These are phyloP conservation scores for Kwoniella heveanensis DNA, from an alignment of 768 basidiomycete species.

Conservation along the genomic window DNA sequence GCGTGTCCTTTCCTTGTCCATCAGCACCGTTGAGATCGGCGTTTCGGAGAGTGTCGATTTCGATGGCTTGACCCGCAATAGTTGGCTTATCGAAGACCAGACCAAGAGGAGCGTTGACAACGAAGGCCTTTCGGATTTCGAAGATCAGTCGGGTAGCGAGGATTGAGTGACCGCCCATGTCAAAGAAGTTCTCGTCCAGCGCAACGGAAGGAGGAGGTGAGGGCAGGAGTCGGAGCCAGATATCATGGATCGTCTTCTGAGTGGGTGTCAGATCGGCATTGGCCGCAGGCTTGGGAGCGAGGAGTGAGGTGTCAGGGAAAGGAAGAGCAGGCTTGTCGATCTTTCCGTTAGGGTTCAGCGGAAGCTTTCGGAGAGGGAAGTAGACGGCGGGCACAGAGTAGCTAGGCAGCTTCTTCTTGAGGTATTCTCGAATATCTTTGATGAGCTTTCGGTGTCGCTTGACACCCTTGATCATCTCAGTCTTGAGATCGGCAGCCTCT, in stretches of 20 bases:
- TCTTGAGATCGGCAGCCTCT: slow-evolving; percentile 62
- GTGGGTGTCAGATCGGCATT: slow-evolving; percentile 65
- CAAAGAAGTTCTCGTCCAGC: slow-evolving; percentile 93
- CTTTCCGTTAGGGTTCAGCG: slow-evolving; percentile 97
- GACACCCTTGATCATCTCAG: slow-evolving; percentile 72
- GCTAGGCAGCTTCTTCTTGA: slow-evolving; percentile 93
- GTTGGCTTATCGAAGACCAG: slow-evolving; percentile 90
- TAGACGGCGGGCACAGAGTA: slow-evolving; percentile 96
- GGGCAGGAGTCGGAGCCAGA: slow-evolving; percentile 82
- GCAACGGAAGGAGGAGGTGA: slow-evolving; percentile 76
- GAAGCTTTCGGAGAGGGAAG: slow-evolving; percentile 91
- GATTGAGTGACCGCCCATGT: slow-evolving; percentile 97
- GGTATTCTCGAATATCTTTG: slow-evolving; percentile 88
- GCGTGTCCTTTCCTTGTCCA: slow-evolving; percentile 32
- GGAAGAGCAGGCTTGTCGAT: slow-evolving; percentile 97
- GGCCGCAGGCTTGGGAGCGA: slow-evolving; percentile 57
- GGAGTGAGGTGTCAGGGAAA: slow-evolving; percentile 92
- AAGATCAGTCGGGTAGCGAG: slow-evolving; percentile 96
- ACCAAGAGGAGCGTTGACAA: slow-evolving; percentile 85
- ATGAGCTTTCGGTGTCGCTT: slow-evolving; percentile 82
- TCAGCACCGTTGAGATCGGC: slow-evolving; percentile 73
- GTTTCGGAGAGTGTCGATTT: slow-evolving; percentile 73
- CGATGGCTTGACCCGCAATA: slow-evolving; percentile 71
- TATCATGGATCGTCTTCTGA: slow-evolving; percentile 74
- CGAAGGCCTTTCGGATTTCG: slow-evolving; percentile 88